Evolutionary conservation across 2,329 filamentous ascomycete species (phyloP).

Genomic region (Microdochium trichocladiopsis): DNA sequence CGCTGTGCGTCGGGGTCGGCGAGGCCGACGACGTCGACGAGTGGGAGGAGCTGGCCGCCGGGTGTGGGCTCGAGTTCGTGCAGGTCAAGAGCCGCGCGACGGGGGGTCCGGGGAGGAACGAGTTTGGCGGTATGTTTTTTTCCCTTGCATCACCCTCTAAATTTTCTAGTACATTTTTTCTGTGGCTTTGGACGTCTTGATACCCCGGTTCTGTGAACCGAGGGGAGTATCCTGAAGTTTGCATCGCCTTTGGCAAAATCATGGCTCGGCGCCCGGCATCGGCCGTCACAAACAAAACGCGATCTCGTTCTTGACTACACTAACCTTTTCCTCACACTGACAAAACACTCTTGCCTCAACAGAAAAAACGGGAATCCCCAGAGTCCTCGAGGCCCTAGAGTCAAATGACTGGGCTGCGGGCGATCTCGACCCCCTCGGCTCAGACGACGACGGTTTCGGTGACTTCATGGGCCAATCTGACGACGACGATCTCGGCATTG

Average conservation of each 20-base stretch:
- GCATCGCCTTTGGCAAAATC: no score
- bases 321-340: no score
- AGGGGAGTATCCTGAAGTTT: no score
- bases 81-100: constrained; percentile 33
- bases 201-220: no score
- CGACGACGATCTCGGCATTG: constrained; percentile 11
- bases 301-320: no score
- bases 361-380: constrained; percentile 53
- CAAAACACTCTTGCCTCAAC: not conserved
- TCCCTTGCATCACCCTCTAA: no score
- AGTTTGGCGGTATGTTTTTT: constrained; percentile 46
- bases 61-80: constrained; percentile 56
- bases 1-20: constrained; percentile 50
- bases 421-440: constrained; percentile 19
- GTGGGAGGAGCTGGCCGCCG: constrained; percentile 55
- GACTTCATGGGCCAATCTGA: constrained; percentile 19
- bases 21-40: constrained; percentile 38
- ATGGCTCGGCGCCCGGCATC: no score
- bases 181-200: no score
- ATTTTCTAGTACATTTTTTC: no score
- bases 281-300: no score
- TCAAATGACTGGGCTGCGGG: constrained; percentile 55
- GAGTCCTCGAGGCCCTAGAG: constrained; percentile 55
- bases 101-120: constrained; percentile 37
- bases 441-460: constrained; percentile 17